Conservation (phyloP, 148 eudicot genomes). For the Silene latifolia region DNA sequence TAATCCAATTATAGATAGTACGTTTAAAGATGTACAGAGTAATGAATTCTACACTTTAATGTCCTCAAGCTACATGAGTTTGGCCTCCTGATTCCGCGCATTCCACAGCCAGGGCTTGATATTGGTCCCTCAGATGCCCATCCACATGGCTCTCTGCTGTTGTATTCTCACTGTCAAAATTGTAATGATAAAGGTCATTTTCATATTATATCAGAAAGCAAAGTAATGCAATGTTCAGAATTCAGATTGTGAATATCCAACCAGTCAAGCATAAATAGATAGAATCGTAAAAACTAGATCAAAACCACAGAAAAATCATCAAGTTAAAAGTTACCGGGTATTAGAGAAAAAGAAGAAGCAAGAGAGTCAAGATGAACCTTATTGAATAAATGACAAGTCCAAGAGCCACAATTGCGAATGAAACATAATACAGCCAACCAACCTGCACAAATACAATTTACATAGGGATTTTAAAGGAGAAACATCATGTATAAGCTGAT, state of each 20-base stretch:
- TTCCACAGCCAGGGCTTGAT: neutral
- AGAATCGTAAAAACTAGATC: too few relatives aligned
- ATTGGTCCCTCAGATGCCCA: neutral
- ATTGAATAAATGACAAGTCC: conserved; percentile 72
- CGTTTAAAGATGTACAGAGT: too few relatives aligned
- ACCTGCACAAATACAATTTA: conserved; percentile 51
- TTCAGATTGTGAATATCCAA: too few relatives aligned
- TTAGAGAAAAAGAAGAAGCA: neutral
- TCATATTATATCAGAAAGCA: too few relatives aligned
- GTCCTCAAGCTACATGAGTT: neutral
- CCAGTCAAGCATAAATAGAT: too few relatives aligned
- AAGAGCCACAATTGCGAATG: conserved; percentile 57
- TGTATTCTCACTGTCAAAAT: neutral
- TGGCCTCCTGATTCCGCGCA: neutral
- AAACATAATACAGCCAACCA: conserved; percentile 74
- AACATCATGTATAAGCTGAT: neutral
- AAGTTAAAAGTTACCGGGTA: too few relatives aligned
- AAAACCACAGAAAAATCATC: too few relatives aligned
- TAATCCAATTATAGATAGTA: too few relatives aligned
- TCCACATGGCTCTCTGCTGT: neutral
- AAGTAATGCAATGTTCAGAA: too few relatives aligned
- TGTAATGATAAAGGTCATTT: too few relatives aligned
- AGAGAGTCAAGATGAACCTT: conserved; percentile 37
- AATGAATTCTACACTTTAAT: too few relatives aligned
- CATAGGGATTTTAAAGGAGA: neutral